Percentiles rank a stretch among this genome's conserved stretches.
Conservation (phyloP, 2,329 filamentous ascomycete species). For the Exophiala sideris region DNA sequence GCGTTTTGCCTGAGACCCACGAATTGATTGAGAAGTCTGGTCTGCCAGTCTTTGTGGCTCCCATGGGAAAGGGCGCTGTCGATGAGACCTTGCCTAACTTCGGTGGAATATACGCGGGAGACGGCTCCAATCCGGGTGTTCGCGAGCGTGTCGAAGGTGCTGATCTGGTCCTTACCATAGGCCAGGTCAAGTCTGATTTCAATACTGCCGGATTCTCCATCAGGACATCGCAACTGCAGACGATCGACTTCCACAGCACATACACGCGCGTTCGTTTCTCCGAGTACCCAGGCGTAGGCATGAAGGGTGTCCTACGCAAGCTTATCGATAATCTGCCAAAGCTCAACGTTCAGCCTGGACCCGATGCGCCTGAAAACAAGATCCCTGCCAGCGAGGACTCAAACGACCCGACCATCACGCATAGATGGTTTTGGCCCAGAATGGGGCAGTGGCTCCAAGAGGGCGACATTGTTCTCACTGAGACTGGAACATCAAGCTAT, state of each 20-base stretch:
- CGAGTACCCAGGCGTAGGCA: conserved; percentile 72
- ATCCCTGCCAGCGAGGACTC: conserved; percentile 34
- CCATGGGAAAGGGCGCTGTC: conserved; percentile 51
- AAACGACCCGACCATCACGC: conserved; percentile 46
- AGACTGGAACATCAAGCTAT: conserved; percentile 59
- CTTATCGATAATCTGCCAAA: conserved; percentile 57
- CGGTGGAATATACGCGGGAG: conserved; percentile 49
- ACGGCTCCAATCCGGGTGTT: conserved; percentile 37
- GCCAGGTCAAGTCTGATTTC: conserved; percentile 46
- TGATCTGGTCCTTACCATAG: conserved; percentile 49
- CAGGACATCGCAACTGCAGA: conserved; percentile 69
- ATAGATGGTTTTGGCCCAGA: conserved; percentile 57
- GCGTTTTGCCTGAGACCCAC: conserved; percentile 42
- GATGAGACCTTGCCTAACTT: conserved; percentile 48
- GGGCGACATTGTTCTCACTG: conserved; percentile 57
- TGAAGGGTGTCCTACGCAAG: conserved; percentile 74
- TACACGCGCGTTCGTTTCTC: conserved; percentile 72
- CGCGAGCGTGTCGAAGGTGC: conserved; percentile 41
- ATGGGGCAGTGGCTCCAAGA: conserved; percentile 53
- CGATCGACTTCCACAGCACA: conserved; percentile 77
- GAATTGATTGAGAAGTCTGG: conserved; percentile 42
- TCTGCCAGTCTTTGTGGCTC: conserved; percentile 49
- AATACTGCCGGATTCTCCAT: conserved; percentile 52
- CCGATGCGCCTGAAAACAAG: conserved; percentile 58
- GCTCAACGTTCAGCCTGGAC: conserved; percentile 55